Base-by-base conservation (phyloP, 1,284 basidiomycete genomes). In the Tremellales sp. region DNA sequence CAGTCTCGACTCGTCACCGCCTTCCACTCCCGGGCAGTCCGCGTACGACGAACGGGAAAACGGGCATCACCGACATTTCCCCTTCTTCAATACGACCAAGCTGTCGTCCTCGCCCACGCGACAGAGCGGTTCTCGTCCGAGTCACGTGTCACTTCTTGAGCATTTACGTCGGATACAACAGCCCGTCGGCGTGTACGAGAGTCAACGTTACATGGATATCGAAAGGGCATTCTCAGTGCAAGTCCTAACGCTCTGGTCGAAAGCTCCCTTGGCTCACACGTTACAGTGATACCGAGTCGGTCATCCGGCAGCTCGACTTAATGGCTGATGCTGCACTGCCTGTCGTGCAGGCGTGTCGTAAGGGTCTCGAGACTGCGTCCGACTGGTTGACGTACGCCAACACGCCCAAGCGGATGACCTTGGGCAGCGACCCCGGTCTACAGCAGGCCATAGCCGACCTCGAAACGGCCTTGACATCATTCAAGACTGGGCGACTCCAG, bases 151-250 rank as follows among this genome's bases (percentile, higher is more conserved):
- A 3, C 46, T 73, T 17, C 44, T 72, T 45, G 73, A 73, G 8
- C 56, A 61, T 22, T 49, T 72, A 31, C 56, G 65, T 8, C 72
- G 67, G 46, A 37, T 51, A 1, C 68, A 87, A 64, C 76, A 80
- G 29, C 82, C 82, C 0, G 89, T 91, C 0, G 89, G 87, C 0
- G 82, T 88, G 8, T 89, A 89, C 58, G 88, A 91, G 70, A 82
- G 81, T 11, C 83, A 86, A 61, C 75, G 82, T 29, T 90, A 89
- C 65, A 78, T 89, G 61, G 82, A 89, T 56, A 75, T 90, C 4
- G 88, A 91, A 64, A 78, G 81, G 13, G 79, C 73, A 10, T 75
- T 63, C 31, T 55, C 51, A 25, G 45, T 52, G 66, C 66, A 37
- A 60, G 64, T 64, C 1, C 40, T 36, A 15, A 2, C 13, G 10